Conservation (phyloP, 2,329 filamentous ascomycete species). For the Helotiales sp. region DNA sequence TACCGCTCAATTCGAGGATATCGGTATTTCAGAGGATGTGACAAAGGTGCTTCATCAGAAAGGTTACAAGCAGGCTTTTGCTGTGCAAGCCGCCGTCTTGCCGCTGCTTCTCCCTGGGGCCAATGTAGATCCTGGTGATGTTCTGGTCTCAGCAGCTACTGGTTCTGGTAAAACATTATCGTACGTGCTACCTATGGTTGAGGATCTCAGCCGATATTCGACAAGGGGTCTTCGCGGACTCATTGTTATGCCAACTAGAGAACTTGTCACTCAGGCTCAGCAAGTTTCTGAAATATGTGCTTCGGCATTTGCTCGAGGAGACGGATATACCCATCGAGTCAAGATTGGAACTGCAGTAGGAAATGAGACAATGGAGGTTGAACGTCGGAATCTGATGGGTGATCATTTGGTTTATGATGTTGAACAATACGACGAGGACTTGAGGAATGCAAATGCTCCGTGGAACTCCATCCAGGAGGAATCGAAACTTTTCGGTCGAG, state of each 20-base stretch:
- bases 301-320: slow-evolving; percentile 58
- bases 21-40: slow-evolving; percentile 67
- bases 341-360: slow-evolving; percentile 84
- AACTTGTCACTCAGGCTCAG: slow-evolving; percentile 85
- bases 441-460: slow-evolving; percentile 48
- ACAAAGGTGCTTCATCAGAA: slow-evolving; percentile 68
- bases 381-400: slow-evolving; percentile 66
- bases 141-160: slow-evolving; percentile 90
- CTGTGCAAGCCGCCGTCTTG: slow-evolving; percentile 79
- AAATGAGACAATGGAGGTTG: slow-evolving; percentile 72
- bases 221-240: slow-evolving; percentile 75
- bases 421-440: slow-evolving; percentile 55
- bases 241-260: slow-evolving; percentile 87
- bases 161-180: slow-evolving; percentile 95
- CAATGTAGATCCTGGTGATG: slow-evolving; percentile 67
- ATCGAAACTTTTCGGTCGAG: slow-evolving; percentile 41
- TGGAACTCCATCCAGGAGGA: slow-evolving; percentile 43
- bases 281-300: slow-evolving; percentile 78
- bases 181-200: slow-evolving; percentile 85
- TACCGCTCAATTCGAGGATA: slow-evolving; percentile 63
- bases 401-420: slow-evolving; percentile 73
- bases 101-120: slow-evolving; percentile 75
- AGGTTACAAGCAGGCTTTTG: slow-evolving; percentile 73
- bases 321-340: slow-evolving; percentile 64
- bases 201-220: slow-evolving; percentile 69